Evolutionary conservation across 163 green algal species (phyloP).

Genomic region (Scenedesmus sp.): DNA sequence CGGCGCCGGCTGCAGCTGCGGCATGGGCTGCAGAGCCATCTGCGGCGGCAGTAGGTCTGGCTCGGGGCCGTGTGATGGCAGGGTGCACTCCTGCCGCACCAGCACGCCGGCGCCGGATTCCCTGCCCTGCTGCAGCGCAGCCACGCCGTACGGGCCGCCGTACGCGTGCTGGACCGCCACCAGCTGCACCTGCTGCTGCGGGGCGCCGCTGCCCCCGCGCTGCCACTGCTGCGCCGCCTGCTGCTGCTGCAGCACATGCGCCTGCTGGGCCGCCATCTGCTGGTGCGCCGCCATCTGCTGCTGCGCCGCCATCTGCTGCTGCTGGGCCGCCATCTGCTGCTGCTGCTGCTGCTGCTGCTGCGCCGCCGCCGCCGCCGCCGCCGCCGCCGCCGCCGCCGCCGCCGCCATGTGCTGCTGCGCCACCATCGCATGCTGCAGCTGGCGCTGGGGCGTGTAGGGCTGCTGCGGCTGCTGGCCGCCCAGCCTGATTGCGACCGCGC

Average conservation of each 20-base stretch:
- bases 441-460: background rate
- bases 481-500: too few relatives aligned
- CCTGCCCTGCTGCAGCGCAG: conserved; percentile 5
- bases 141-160: too few relatives aligned
- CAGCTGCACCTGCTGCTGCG: background rate
- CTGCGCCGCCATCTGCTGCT: background rate
- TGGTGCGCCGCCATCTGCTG: background rate
- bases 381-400: too few relatives aligned
- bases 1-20: too few relatives aligned
- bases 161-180: too few relatives aligned
- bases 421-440: conserved; percentile 16
- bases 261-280: too few relatives aligned
- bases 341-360: background rate
- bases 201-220: conserved; percentile 9
- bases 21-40: too few relatives aligned
- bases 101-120: background rate
- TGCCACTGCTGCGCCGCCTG: background rate
- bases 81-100: conserved; percentile 9
- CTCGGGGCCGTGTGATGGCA: background rate
- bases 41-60: too few relatives aligned
- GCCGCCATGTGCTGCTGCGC: conserved; percentile 10
- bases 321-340: background rate
- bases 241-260: too few relatives aligned
- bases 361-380: background rate
- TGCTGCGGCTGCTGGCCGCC: conserved; percentile 14